Evolutionary conservation across 1,139 yeast genomes (phyloP).

Genomic region (Hansenula lynferdii): DNA sequence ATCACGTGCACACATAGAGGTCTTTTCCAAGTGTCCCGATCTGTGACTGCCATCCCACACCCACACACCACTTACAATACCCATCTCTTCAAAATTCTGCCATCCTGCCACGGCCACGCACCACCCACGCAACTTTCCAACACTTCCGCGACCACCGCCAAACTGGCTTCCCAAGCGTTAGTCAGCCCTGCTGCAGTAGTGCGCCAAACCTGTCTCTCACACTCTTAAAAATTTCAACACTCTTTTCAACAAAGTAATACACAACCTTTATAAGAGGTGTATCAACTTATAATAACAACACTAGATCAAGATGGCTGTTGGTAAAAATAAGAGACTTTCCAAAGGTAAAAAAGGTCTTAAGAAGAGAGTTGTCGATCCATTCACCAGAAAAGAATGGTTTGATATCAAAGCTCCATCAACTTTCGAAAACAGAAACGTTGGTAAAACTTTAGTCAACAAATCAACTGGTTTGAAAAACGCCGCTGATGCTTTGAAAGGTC

Average conservation of each 20-base stretch:
- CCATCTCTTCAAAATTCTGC: too few relatives aligned
- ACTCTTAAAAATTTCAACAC: conserved; percentile 3
- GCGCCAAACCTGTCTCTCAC: too few relatives aligned
- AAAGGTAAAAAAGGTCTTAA: conserved; percentile 94
- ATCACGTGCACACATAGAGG: too few relatives aligned
- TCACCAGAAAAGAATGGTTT: conserved; percentile 94
- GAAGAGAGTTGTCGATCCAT: conserved; percentile 95
- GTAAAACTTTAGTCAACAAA: conserved; percentile 92
- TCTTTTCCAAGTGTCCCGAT: too few relatives aligned
- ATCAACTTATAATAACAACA: conserved; percentile 1
- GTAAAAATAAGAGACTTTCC: conserved; percentile 94
- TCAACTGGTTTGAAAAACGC: conserved; percentile 92
- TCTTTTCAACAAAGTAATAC: conserved; percentile 1
- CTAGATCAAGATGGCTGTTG: conserved; percentile 70
- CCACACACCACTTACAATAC: too few relatives aligned
- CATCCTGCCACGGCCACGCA: too few relatives aligned
- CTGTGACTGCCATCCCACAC: too few relatives aligned
- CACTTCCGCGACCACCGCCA: too few relatives aligned
- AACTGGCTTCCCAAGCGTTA: too few relatives aligned
- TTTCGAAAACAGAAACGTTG: conserved; percentile 90
- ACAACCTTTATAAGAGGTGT: neutral
- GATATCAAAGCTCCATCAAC: conserved; percentile 95
- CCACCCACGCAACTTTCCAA: too few relatives aligned
- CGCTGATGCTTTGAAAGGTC: conserved; percentile 88
- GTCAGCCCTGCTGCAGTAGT: too few relatives aligned